Evolutionary conservation across 352 stramenopile species (phyloP), one percentile per base, ranked within the genome.

Genomic region (Phytopythium helicoides): DNA sequence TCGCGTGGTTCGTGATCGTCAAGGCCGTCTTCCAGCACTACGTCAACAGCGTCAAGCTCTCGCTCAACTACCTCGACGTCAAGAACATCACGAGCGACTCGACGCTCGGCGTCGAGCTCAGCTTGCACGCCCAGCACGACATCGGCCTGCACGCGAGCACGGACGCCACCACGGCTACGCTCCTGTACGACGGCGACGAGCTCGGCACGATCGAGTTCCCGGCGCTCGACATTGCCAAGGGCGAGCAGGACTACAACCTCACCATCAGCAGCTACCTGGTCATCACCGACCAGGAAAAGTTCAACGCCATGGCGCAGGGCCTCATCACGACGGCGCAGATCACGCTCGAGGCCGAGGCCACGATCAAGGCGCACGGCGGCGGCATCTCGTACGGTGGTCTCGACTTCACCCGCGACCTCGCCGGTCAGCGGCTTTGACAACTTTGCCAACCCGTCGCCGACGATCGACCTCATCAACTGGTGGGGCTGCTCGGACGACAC

Each of bases 21-120:
- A 65, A 63, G 33, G 65, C 69, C 19, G 55, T 89, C 31, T 86
- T 88, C 63, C 75, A 91, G 57, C 68, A 72, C 42, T 75, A 81
- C 54, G 64, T 71, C 37, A 66, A 89, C 62, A 64, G 76, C 22
- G 76, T 87, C 44, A 47, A 74, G 22, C 41, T 91, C 35, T 58
- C 52, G 11, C 58, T 89, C 54, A 88, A 89, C 65, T 81, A 86
- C 58, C 50, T 91, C 44, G 81, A 89, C 60, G 68, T 89, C 46
- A 69, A 73, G 50, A 52, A 49, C 25, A 58, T 88, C 28, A 48
- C 65, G 18, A 65, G 56, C 26, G 71, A 63, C 41, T 60, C 63
- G 31, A 55, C 54, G 8, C 53, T 85, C 25, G 73, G 58, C 23
- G 69, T 87, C 3, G 68, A 85, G 56, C 44, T 91, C 6, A 87